A percentile compares a stretch with the other conserved stretches of the same genome.
phyloP scores from a whole-genome alignment of 495 filamentous ascomycete genomes.

The Penicillium flavigenum region DNA sequence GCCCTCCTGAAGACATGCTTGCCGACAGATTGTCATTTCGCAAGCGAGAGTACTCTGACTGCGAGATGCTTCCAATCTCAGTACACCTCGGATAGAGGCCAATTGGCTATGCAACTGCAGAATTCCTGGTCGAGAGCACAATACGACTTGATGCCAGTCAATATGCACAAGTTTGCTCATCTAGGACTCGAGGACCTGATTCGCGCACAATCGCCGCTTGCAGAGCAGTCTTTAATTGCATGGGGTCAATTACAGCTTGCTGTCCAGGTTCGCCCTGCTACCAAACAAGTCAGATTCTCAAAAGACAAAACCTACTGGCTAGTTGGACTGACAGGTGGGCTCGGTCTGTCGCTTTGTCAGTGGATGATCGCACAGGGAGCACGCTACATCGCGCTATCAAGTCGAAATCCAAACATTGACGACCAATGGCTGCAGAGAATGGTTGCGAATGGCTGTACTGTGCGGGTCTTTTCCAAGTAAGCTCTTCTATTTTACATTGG shows the following conservation, averaged over 20 bases:
- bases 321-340: slow-evolving; percentile 55
- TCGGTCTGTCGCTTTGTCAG: slow-evolving; percentile 58
- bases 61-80: not conserved
- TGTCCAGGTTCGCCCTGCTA: slow-evolving; percentile 21
- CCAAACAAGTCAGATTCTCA: slow-evolving; percentile 18
- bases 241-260: slow-evolving; percentile 15
- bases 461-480: slow-evolving; percentile 25
- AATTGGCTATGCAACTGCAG: slow-evolving; percentile 12
- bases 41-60: slow-evolving; percentile 19
- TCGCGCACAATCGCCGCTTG: not conserved
- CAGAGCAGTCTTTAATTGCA: slow-evolving; percentile 14
- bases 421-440: slow-evolving; percentile 47
- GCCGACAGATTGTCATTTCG: slow-evolving; percentile 13
- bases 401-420: slow-evolving; percentile 54
- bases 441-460: slow-evolving; percentile 18
- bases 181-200: slow-evolving; percentile 15
- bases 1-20: slow-evolving; percentile 8
- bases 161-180: slow-evolving; percentile 11
- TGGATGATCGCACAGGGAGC: slow-evolving; percentile 58
- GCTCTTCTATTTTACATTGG: not conserved
- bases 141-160: slow-evolving; percentile 8
- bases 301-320: slow-evolving; percentile 55
- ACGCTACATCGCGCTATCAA: slow-evolving; percentile 53
- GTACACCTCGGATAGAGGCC: not conserved
- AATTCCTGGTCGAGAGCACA: slow-evolving; percentile 10